These are phyloP conservation scores for Saccharomycopsis malanga DNA, from an alignment of 805 yeast genomes.

Conservation along the genomic window DNA sequence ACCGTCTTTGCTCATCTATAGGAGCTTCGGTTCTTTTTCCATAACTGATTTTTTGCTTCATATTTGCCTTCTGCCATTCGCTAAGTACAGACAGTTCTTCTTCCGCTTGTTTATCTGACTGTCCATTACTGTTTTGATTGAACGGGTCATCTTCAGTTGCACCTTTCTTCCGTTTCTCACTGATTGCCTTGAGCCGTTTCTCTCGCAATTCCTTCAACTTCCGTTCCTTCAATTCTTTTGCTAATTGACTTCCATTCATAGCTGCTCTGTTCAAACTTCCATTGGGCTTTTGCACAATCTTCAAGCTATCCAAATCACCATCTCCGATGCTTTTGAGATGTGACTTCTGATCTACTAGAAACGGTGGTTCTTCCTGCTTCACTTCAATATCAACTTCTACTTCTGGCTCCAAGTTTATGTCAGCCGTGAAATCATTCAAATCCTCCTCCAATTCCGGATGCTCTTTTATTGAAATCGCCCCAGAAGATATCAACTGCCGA, in stretches of 20 bases:
- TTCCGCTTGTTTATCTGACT: conserved; percentile 21
- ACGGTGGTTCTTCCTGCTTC: conserved; percentile 60
- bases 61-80: conserved; percentile 12
- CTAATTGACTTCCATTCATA: conserved; percentile 59
- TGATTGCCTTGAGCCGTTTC: conserved; percentile 29
- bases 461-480: conserved; percentile 60
- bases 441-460: conserved; percentile 55
- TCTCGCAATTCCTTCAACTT: conserved; percentile 45
- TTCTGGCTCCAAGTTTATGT: conserved; percentile 30
- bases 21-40: conserved; percentile 33
- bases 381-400: conserved; percentile 69
- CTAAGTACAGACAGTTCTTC: conserved; percentile 10
- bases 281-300: conserved; percentile 63
- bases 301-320: conserved; percentile 40
- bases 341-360: conserved; percentile 32
- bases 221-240: conserved; percentile 56
- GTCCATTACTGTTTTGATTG: conserved; percentile 10
- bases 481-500: conserved; percentile 73
- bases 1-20: conserved; percentile 43
- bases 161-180: conserved; percentile 27
- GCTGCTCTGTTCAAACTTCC: conserved; percentile 78
- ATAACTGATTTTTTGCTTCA: conserved; percentile 22
- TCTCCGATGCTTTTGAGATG: conserved; percentile 29
- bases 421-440: conserved; percentile 22
- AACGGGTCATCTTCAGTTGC: conserved; percentile 24